phyloP scores from a whole-genome alignment of 2,329 filamentous ascomycete genomes.

The Fusarium verrucosum region DNA sequence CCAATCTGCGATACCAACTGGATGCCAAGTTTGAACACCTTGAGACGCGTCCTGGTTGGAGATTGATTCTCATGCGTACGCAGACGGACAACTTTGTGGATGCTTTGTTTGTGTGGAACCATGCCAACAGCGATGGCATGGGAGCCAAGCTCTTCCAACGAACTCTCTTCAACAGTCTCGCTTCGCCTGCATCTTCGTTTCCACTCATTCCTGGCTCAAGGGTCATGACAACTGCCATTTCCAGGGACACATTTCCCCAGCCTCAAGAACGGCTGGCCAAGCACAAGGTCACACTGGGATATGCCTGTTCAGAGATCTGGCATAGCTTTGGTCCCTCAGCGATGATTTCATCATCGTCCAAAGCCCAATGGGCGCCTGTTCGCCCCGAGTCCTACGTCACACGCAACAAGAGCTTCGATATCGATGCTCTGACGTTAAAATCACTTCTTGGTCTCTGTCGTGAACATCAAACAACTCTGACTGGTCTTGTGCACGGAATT shows the following conservation, averaged over 20 bases:
- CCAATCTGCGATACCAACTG: constrained; percentile 1
- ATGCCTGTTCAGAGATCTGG: constrained; percentile 1
- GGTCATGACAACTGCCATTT: not conserved
- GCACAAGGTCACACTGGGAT: not conserved
- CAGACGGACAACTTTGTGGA: not conserved
- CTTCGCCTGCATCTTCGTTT: not conserved
- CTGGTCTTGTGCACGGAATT: not conserved
- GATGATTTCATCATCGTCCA: not conserved
- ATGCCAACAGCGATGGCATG: not conserved
- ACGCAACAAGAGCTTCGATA: not conserved
- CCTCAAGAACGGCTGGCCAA: constrained; percentile 9
- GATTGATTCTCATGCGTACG: not conserved
- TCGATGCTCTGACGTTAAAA: not conserved
- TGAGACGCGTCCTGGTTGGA: not conserved
- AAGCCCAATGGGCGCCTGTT: constrained; percentile 3
- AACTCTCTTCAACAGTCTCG: not conserved
- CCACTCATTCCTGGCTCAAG: not conserved
- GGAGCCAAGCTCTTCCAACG: constrained; percentile 3
- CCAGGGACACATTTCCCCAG: not conserved
- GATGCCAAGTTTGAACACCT: not conserved
- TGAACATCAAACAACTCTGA: not conserved
- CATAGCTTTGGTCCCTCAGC: not conserved
- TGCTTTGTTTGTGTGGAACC: constrained; percentile 7
- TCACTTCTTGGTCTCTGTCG: not conserved
- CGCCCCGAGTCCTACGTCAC: not conserved